Evolutionary conservation across 805 yeast species (phyloP).

Genomic region (Cyberlindnera veronae): DNA sequence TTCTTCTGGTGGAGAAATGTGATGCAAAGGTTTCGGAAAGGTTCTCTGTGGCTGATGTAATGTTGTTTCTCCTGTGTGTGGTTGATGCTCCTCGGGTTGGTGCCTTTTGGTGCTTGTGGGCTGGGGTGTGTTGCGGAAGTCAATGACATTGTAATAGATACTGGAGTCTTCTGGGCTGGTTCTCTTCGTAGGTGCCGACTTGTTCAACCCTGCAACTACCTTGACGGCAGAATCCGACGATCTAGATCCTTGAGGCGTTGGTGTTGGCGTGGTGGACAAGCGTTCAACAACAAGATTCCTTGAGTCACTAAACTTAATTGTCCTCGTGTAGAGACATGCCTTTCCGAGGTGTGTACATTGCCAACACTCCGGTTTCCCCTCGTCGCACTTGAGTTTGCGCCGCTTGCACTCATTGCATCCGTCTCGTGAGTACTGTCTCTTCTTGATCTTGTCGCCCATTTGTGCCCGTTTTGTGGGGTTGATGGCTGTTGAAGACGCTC

Average conservation of each 20-base stretch:
- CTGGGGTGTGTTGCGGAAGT: conserved; percentile 10
- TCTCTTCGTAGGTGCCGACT: neutral
- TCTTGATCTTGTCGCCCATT: conserved; percentile 3
- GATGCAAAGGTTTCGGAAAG: conserved; percentile 2
- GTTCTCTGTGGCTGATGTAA: neutral
- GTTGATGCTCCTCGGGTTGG: neutral
- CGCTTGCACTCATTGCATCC: conserved; percentile 46
- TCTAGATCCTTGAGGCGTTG: neutral
- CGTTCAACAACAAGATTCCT: conserved; percentile 13
- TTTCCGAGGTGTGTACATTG: conserved; percentile 37
- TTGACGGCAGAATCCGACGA: no score
- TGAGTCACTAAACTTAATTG: conserved; percentile 21
- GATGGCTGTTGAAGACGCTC: no score
- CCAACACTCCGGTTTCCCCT: conserved; percentile 32
- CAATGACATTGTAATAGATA: conserved; percentile 11
- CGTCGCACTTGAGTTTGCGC: conserved; percentile 35
- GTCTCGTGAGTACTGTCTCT: conserved; percentile 39
- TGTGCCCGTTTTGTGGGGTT: neutral
- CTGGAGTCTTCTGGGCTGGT: conserved; percentile 1
- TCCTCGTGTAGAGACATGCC: conserved; percentile 35
- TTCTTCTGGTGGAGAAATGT: conserved; percentile 17
- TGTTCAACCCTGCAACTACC: no score
- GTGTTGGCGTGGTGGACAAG: no score
- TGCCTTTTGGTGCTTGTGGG: conserved; percentile 2
- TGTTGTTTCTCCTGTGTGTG: no score